A percentile compares a stretch with the other conserved stretches of the same genome.
Evolutionary conservation across 495 filamentous ascomycete species (phyloP).

Genomic region (Glonium stellatum): DNA sequence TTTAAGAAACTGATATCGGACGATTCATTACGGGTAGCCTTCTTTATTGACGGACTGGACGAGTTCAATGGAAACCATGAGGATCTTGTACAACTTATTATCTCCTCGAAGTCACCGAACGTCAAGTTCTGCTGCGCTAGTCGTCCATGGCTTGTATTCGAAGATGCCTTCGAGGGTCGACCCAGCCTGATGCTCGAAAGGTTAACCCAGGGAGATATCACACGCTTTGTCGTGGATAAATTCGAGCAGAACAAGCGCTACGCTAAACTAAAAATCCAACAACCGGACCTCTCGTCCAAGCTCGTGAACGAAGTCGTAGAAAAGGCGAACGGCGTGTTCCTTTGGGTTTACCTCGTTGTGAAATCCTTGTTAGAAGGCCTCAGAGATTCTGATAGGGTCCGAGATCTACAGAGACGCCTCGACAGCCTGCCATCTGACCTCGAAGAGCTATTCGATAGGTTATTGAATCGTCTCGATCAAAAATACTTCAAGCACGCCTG

Average conservation of each 20-base stretch:
- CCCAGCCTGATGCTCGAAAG: conserved; percentile 8
- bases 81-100: conserved; percentile 1
- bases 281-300: not conserved
- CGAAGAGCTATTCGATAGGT: not conserved
- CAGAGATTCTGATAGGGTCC: not conserved
- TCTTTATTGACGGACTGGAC: conserved; percentile 16
- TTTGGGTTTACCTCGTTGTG: conserved; percentile 7
- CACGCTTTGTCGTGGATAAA: not conserved
- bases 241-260: not conserved
- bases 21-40: not conserved
- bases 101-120: not conserved
- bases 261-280: not conserved
- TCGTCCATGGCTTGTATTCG: conserved; percentile 14
- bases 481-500: not conserved
- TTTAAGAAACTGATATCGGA: no score
- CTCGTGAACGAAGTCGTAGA: not conserved
- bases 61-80: conserved; percentile 8
- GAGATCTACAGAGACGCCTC: not conserved
- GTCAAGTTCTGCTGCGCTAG: conserved; percentile 15
- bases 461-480: not conserved
- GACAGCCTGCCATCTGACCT: not conserved
- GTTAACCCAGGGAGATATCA: conserved; percentile 7
- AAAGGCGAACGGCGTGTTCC: conserved; percentile 11
- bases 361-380: not conserved
- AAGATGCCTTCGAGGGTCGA: conserved; percentile 6